phyloP scores from a whole-genome alignment of 345 rosid genomes.

The Gynandropsis gynandra region DNA sequence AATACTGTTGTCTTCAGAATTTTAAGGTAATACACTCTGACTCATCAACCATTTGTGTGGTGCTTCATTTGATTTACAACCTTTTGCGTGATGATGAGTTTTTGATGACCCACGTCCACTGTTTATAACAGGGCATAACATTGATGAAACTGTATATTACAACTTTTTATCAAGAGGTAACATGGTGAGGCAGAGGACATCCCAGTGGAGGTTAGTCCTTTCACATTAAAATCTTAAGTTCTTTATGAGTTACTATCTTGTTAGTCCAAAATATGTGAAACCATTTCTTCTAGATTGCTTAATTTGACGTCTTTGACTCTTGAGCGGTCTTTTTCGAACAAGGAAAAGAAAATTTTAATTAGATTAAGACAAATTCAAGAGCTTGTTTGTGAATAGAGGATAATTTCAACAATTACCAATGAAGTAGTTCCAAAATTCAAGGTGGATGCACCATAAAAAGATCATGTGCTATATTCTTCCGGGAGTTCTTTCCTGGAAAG shows the following conservation, averaged over 20 bases:
- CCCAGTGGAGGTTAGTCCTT: slow-evolving; percentile 23
- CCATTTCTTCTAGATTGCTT: slow-evolving; percentile 1
- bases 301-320: not conserved
- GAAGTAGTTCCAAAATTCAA: too few relatives aligned
- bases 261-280: slow-evolving; percentile 16
- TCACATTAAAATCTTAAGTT: slow-evolving; percentile 13
- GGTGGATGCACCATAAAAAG: not conserved
- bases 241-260: slow-evolving; percentile 14
- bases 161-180: slow-evolving; percentile 12
- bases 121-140: slow-evolving; percentile 16
- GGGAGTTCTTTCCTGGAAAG: not conserved
- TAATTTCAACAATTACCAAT: not conserved
- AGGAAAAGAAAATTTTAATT: not conserved
- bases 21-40: slow-evolving; percentile 21
- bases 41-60: slow-evolving; percentile 20
- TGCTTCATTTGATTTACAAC: slow-evolving; percentile 15
- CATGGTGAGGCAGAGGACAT: slow-evolving; percentile 13
- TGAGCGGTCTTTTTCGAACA: not conserved
- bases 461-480: slow-evolving; percentile 15
- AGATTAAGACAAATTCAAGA: not conserved
- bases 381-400: slow-evolving; percentile 3
- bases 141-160: slow-evolving; percentile 10
- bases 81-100: slow-evolving; percentile 6
- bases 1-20: slow-evolving; percentile 12
- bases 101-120: slow-evolving; percentile 20